Conservation (phyloP, 2,329 filamentous ascomycete genomes). For the Westerdykella aurantiaca region DNA sequence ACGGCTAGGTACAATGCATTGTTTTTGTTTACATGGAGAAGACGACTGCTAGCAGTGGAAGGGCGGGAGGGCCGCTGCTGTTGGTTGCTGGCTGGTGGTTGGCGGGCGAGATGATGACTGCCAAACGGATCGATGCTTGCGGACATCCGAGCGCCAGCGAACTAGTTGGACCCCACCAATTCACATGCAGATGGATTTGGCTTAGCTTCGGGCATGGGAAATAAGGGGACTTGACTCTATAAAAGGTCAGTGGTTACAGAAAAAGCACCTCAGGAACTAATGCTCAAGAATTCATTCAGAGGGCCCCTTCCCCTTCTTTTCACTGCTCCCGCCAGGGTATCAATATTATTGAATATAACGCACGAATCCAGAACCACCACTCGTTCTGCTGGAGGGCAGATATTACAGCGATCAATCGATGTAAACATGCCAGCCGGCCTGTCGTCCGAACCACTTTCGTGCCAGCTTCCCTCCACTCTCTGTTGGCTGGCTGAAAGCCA, state of each 20-base stretch:
- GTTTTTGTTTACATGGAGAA: conserved; percentile 33
- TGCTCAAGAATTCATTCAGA: too few species aligned
- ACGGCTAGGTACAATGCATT: conserved; percentile 34
- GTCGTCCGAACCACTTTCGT: conserved; percentile 51
- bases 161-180: conserved; percentile 6
- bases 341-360: not conserved
- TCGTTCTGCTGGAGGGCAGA: not conserved
- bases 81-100: conserved; percentile 10
- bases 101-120: conserved; percentile 1
- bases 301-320: too few species aligned
- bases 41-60: conserved; percentile 4
- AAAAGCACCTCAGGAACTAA: too few species aligned
- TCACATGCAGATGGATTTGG: conserved; percentile 3
- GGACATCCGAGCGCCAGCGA: conserved; percentile 11
- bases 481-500: conserved; percentile 64
- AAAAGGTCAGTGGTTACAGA: not conserved
- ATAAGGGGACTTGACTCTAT: not conserved
- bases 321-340: not conserved
- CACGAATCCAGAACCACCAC: not conserved
- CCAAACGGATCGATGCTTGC: conserved; percentile 4
- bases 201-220: not conserved
- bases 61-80: conserved; percentile 12
- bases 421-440: conserved; percentile 57
- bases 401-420: conserved; percentile 43
- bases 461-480: conserved; percentile 55